Evolutionary conservation across 306 rosid genomes (phyloP).

Genomic region (Erythrophleum fordii): DNA sequence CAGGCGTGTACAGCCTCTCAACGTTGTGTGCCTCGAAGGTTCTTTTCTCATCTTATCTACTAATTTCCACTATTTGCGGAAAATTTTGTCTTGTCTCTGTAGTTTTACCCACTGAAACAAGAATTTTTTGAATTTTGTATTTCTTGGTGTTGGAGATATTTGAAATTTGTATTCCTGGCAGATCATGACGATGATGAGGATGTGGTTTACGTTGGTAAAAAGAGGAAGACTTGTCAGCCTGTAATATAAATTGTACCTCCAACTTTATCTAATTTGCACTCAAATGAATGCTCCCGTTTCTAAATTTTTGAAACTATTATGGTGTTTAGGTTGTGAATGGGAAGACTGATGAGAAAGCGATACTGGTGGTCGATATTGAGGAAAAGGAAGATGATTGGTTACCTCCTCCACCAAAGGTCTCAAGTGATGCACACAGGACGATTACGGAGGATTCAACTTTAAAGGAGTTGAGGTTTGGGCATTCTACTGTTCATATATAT

Average conservation of each 20-base stretch:
- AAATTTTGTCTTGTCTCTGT: background rate
- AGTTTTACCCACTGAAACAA: background rate
- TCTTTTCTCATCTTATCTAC: constrained; percentile 13
- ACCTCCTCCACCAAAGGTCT: constrained; percentile 81
- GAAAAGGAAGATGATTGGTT: constrained; percentile 86
- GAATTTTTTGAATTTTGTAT: background rate
- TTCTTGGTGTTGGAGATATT: background rate
- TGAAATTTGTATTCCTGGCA: constrained; percentile 17
- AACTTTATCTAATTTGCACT: background rate
- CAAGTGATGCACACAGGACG: constrained; percentile 25
- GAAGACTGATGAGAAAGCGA: constrained; percentile 33
- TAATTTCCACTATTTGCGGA: background rate
- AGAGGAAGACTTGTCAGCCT: constrained; percentile 47
- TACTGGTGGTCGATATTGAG: constrained; percentile 51
- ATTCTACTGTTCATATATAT: background rate
- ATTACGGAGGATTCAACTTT: constrained; percentile 68
- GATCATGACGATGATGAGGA: constrained; percentile 62
- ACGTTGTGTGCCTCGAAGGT: constrained; percentile 59
- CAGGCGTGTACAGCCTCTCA: constrained; percentile 74
- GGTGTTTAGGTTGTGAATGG: constrained; percentile 52
- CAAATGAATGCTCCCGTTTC: constrained; percentile 14
- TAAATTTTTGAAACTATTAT: constrained; percentile 17
- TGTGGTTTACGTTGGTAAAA: constrained; percentile 41
- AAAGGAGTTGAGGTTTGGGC: constrained; percentile 67
- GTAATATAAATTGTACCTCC: constrained; percentile 21